phyloP scores from a whole-genome alignment of 208 protist genomes.

The Trichomonas vaginalis region DNA sequence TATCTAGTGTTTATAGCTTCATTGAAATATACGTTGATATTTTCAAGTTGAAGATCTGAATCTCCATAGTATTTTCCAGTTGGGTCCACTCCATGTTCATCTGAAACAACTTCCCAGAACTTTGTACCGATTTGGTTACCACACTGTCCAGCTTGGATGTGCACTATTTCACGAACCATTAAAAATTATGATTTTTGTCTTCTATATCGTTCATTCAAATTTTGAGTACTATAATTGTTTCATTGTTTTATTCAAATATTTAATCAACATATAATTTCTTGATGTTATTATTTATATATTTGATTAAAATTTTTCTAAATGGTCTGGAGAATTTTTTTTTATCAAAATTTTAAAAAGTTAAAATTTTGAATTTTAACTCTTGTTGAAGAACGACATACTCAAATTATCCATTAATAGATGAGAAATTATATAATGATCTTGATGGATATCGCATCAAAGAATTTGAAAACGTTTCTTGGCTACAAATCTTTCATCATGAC shows the following conservation, averaged over 20 bases:
- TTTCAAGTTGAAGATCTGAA: constrained; percentile 73
- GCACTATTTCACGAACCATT: constrained; percentile 47
- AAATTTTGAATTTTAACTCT: too few relatives aligned
- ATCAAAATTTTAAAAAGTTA: background rate
- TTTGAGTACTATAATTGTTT: background rate
- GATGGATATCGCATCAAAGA: too few relatives aligned
- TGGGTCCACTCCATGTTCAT: constrained; percentile 55
- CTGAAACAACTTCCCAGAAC: too few relatives aligned
- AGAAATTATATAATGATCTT: too few relatives aligned
- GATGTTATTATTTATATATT: background rate
- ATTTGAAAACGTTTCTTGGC: too few relatives aligned
- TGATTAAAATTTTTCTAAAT: background rate
- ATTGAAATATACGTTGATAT: constrained; percentile 63
- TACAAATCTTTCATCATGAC: too few relatives aligned
- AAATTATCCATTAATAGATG: too few relatives aligned
- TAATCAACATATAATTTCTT: background rate
- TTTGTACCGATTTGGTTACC: constrained; percentile 77
- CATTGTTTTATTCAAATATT: background rate
- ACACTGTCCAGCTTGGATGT: too few relatives aligned
- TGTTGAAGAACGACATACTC: too few relatives aligned
- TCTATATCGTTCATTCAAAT: background rate
- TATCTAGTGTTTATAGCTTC: constrained; percentile 4
- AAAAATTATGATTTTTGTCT: background rate
- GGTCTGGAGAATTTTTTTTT: too few relatives aligned
- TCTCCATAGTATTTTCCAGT: constrained; percentile 67